A percentile compares a stretch with the other conserved stretches of the same genome.
phyloP scores from a whole-genome alignment of 2,329 filamentous ascomycete species.

The Fusarium chuoi region DNA sequence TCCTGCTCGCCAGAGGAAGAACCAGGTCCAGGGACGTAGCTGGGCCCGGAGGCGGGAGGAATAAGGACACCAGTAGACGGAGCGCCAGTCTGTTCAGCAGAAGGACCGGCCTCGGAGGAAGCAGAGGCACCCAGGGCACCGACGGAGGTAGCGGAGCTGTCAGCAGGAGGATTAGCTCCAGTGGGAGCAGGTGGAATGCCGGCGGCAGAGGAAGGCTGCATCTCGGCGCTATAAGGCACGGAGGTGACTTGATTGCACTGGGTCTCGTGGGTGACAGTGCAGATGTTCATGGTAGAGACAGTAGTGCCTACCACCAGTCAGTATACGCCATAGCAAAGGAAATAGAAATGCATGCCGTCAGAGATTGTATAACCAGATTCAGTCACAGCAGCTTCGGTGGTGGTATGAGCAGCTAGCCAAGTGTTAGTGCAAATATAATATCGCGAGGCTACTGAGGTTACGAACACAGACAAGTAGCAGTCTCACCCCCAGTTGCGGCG shows the following conservation, averaged over 20 bases:
- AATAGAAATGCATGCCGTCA: slow-evolving; percentile 43
- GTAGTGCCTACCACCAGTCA: slow-evolving; percentile 41
- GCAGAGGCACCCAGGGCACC: slow-evolving; percentile 24
- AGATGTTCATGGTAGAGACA: slow-evolving; percentile 51
- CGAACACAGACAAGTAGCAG: slow-evolving; percentile 36
- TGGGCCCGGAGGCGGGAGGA: slow-evolving; percentile 15
- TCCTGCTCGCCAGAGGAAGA: slow-evolving; percentile 14
- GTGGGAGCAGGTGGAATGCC: slow-evolving; percentile 4
- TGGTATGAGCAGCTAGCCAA: slow-evolving; percentile 42
- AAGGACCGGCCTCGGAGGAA: slow-evolving; percentile 7
- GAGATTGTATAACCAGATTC: slow-evolving; percentile 48
- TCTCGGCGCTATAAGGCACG: slow-evolving; percentile 28
- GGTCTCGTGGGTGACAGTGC: slow-evolving; percentile 50
- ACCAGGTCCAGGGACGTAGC: slow-evolving; percentile 23
- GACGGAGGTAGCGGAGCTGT: slow-evolving; percentile 26
- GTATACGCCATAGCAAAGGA: not conserved
- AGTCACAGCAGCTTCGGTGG: slow-evolving; percentile 45
- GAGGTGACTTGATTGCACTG: slow-evolving; percentile 47
- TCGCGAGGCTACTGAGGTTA: not conserved
- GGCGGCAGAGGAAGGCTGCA: slow-evolving; percentile 16
- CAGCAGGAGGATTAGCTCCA: slow-evolving; percentile 25
- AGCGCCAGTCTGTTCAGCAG: not conserved
- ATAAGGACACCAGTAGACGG: not conserved
- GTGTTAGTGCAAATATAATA: not conserved
- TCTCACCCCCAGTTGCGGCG: slow-evolving; percentile 23